Percentiles rank a stretch among this genome's conserved stretches.
Conservation (phyloP, 2,329 filamentous ascomycete species). For the Parastagonospora avenae region DNA sequence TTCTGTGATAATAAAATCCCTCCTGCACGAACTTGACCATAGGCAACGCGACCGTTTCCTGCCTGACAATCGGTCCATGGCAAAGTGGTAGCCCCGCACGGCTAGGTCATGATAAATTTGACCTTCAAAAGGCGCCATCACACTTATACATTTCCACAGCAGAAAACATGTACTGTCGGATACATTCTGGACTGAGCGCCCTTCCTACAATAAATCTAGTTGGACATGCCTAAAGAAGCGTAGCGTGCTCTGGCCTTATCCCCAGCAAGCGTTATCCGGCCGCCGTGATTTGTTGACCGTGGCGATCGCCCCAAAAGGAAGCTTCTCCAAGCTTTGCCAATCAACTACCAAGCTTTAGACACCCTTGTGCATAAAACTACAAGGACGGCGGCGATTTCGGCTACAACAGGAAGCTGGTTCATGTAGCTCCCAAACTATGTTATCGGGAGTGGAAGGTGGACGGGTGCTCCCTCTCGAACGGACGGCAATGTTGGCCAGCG, state of each 20-base stretch:
- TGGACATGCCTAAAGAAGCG: background rate
- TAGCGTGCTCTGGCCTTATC: background rate
- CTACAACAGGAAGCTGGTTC: constrained; percentile 8
- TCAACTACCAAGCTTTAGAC: constrained; percentile 6
- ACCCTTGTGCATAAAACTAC: constrained; percentile 4
- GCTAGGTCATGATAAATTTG: too few relatives aligned
- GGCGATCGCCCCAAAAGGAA: constrained; percentile 8
- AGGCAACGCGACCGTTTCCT: too few relatives aligned
- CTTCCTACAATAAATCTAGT: background rate
- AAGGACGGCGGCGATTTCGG: constrained; percentile 1
- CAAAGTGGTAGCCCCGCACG: too few relatives aligned
- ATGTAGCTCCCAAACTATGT: background rate
- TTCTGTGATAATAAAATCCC: too few relatives aligned
- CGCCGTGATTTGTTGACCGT: background rate
- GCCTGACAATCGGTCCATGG: too few relatives aligned
- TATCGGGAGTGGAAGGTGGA: background rate
- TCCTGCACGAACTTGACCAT: too few relatives aligned
- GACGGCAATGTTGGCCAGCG: constrained; percentile 1
- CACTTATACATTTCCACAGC: too few relatives aligned
- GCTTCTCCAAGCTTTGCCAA: constrained; percentile 12
- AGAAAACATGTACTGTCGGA: too few relatives aligned
- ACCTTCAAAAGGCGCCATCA: too few relatives aligned
- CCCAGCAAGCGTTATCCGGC: background rate
- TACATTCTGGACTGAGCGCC: background rate
- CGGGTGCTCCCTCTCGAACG: background rate